Base-by-base conservation (phyloP, 768 basidiomycete species). In the Lentinula aciculospora region DNA sequence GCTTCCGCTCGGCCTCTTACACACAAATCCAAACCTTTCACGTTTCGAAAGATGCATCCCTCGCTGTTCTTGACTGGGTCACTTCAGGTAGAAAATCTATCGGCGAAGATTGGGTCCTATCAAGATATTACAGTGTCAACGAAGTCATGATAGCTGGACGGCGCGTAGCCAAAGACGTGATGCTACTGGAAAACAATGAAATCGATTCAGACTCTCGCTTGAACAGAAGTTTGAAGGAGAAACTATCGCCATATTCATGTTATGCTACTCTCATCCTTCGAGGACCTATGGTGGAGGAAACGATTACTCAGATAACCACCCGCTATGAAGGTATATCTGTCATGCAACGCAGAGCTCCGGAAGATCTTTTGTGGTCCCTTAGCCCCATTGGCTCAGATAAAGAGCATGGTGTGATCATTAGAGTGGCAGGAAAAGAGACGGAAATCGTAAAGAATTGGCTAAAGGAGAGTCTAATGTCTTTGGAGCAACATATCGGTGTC, bases 31-130 rank as follows among this genome's bases (percentile, higher is more conserved):
- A 98, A 75, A 84, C 77, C 40, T 94, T 98, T 71, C 72, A 76
- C 56, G 77, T 97, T 34, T 77, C 77, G 8, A 64, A 64, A 9
- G 76, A 76, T 42, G 80, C 87, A 8, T 90, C 88, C 12, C 73
- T 86, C 7, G 78, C 92, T 40, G 70, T 95, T 1, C 79, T 98
- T 15, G 96, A 98, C 68, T 97, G 94, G 92, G 74, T 93, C 58
- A 97, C 94, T 1, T 89, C 91, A 3, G 96, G 96, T 10, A 82
- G 96, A 34, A 85, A 83, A 67, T 80, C 85, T 7, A 76, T 84
- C 25, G 89, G 90, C 29, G 96, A 98, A 66, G 86, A 91, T 53
- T 98, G 96, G 96, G 84, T 70, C 3, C 95, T 98, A 68, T 82
- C 88, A 50, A 76, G 81, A 58, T 98, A 96, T 68, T 82, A 86